phyloP scores from a whole-genome alignment of 768 basidiomycete genomes.

The Agrocybe praecox region DNA sequence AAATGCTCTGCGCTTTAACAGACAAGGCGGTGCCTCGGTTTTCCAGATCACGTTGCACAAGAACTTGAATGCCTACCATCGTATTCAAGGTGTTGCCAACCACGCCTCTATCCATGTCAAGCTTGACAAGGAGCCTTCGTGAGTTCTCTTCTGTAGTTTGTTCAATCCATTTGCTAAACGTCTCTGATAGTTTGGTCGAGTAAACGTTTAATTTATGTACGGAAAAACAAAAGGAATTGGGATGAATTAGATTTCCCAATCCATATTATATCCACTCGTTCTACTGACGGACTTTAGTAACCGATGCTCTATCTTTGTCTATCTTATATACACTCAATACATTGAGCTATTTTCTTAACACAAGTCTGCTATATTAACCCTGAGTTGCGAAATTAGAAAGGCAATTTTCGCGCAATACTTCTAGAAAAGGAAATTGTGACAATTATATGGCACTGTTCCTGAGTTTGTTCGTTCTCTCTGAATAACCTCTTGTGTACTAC shows the following conservation, averaged over 20 bases:
- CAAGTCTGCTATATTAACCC: too few relatives aligned
- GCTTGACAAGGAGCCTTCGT: slow-evolving; percentile 54
- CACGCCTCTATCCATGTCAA: slow-evolving; percentile 81
- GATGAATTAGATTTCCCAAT: neutral
- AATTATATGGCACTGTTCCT: too few relatives aligned
- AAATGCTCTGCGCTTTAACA: slow-evolving; percentile 22
- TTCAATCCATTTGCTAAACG: neutral
- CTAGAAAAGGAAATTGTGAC: neutral
- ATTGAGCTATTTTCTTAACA: neutral
- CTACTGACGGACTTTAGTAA: neutral
- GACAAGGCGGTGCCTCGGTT: slow-evolving; percentile 88
- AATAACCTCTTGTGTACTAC: neutral
- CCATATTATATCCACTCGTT: neutral
- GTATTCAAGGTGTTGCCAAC: slow-evolving; percentile 80
- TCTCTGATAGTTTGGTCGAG: slow-evolving; percentile 12
- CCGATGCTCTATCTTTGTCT: neutral
- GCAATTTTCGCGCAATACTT: neutral
- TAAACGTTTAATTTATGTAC: neutral
- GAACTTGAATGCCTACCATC: slow-evolving; percentile 95
- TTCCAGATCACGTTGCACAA: slow-evolving; percentile 99
- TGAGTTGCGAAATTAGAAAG: neutral
- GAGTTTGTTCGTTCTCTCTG: neutral
- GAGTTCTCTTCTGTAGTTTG: slow-evolving; percentile 21
- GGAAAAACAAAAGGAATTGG: neutral
- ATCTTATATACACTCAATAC: neutral